Conservation (phyloP, 164 flowering plant genomes). For the Sextonia rubra region DNA sequence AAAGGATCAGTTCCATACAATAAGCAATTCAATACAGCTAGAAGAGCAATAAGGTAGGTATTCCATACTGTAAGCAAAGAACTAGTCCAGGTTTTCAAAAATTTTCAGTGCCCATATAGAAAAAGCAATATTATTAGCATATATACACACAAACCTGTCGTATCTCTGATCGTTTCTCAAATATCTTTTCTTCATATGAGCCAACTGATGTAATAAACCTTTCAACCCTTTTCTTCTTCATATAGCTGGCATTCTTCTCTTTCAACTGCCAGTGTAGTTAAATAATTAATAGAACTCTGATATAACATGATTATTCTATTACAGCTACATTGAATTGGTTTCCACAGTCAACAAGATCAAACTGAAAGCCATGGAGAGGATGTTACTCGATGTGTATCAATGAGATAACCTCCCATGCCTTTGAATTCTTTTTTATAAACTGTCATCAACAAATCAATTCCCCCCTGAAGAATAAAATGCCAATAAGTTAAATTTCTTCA, state of each 20-base stretch:
- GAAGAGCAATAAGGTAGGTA: background rate
- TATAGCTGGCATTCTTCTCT: slow-evolving; percentile 25
- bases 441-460: slow-evolving; percentile 40
- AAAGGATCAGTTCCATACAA: no score
- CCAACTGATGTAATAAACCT: slow-evolving; percentile 40
- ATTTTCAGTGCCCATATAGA: no score
- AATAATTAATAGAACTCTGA: background rate
- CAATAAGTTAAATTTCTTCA: no score
- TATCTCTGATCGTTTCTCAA: slow-evolving; percentile 35
- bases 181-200: slow-evolving; percentile 40
- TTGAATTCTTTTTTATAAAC: slow-evolving; percentile 47
- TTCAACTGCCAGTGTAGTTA: slow-evolving; percentile 20
- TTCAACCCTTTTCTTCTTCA: slow-evolving; percentile 43
- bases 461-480: slow-evolving; percentile 28
- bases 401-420: slow-evolving; percentile 42
- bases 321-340: background rate
- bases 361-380: no score
- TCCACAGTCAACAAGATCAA: no score
- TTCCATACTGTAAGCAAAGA: no score
- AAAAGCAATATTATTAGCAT: background rate
- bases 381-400: slow-evolving; percentile 33
- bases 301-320: background rate
- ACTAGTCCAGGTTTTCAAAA: no score
- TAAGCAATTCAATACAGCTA: no score
- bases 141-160: slow-evolving; percentile 2